Evolutionary conservation across 768 basidiomycete genomes (phyloP).

Genomic region (Boletus tomentosulus): DNA sequence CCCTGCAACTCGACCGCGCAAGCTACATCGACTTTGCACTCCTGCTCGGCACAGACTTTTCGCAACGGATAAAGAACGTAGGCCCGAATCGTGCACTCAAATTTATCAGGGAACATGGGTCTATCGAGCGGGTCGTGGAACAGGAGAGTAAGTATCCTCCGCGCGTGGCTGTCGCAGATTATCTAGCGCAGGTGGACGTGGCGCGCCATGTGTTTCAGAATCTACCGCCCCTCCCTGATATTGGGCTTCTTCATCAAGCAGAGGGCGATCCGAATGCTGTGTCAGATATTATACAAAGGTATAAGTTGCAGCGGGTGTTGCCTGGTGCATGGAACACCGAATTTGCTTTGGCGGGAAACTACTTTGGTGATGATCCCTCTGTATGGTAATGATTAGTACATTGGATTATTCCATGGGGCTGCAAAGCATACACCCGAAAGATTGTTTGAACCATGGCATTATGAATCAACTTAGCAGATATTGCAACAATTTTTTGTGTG

Average conservation of each 20-base stretch:
- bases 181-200: conserved; percentile 58
- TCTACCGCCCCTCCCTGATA: conserved; percentile 58
- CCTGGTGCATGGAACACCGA: conserved; percentile 40
- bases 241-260: conserved; percentile 29
- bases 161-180: conserved; percentile 42
- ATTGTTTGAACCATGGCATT: too few species aligned
- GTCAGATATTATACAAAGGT: conserved; percentile 44
- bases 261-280: conserved; percentile 42
- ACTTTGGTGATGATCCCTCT: conserved; percentile 61
- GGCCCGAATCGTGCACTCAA: conserved; percentile 77
- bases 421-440: too few species aligned
- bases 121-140: conserved; percentile 68
- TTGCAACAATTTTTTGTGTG: too few species aligned
- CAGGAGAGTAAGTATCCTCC: conserved; percentile 49
- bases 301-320: conserved; percentile 43
- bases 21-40: conserved; percentile 82
- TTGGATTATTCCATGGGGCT: too few species aligned
- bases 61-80: conserved; percentile 75
- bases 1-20: conserved; percentile 51
- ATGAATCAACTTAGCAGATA: too few species aligned
- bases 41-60: conserved; percentile 88
- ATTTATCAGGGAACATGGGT: conserved; percentile 64
- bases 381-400: conserved; percentile 5
- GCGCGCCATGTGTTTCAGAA: conserved; percentile 65
- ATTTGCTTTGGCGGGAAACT: conserved; percentile 55